Evolutionary conservation across 2,329 filamentous ascomycete genomes (phyloP).

Genomic region (Penicillium brevicompactum): DNA sequence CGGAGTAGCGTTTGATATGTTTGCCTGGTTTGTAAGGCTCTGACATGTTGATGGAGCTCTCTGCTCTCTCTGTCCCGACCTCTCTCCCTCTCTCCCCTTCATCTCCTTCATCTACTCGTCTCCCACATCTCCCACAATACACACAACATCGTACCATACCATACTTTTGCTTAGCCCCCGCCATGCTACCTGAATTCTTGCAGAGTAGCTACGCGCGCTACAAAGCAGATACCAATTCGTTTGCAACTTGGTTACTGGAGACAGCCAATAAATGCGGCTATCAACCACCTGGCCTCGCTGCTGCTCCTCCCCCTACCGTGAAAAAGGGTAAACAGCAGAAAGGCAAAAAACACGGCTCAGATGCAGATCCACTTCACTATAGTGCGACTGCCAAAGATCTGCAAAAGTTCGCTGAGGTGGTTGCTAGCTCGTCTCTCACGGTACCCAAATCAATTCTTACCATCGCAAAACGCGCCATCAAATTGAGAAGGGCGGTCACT

Average conservation of each 20-base stretch:
- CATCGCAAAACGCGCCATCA: constrained; percentile 30
- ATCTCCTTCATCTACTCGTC: too few relatives aligned
- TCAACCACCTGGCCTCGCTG: constrained; percentile 10
- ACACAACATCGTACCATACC: too few relatives aligned
- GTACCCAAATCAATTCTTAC: constrained; percentile 24
- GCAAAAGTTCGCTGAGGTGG: constrained; percentile 23
- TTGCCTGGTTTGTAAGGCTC: too few relatives aligned
- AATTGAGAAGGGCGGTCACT: constrained; percentile 30
- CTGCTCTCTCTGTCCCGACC: too few relatives aligned
- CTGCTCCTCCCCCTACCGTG: too few relatives aligned
- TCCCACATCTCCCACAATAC: too few relatives aligned
- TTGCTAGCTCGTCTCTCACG: constrained; percentile 23
- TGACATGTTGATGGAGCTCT: too few relatives aligned
- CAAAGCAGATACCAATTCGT: constrained; percentile 30
- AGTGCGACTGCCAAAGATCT: constrained; percentile 27
- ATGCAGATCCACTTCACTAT: constrained; percentile 21
- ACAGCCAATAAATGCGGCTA: constrained; percentile 30
- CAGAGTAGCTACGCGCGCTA: constrained; percentile 30
- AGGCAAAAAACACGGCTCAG: constrained; percentile 13
- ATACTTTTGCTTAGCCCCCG: too few relatives aligned
- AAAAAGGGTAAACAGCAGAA: neutral
- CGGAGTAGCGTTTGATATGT: too few relatives aligned
- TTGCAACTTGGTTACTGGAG: constrained; percentile 33
- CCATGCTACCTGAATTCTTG: constrained; percentile 29
- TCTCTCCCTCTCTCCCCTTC: too few relatives aligned